Evolutionary conservation across 2,329 filamentous ascomycete species (phyloP).

Genomic region (Aspergillus calidoustus): DNA sequence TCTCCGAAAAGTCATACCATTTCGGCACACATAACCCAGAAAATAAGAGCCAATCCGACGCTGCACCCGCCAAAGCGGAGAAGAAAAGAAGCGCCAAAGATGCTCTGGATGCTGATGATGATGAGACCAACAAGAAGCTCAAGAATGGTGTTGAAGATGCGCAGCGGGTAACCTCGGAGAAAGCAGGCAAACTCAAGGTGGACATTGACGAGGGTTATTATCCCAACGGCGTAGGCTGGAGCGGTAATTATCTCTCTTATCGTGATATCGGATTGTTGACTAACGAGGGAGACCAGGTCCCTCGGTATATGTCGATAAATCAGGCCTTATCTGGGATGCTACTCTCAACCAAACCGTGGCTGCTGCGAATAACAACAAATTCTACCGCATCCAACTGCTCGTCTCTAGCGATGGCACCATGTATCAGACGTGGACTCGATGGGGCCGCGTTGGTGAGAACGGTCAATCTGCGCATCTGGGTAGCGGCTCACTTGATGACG

Average conservation of each 20-base stretch:
- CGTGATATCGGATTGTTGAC: not conserved
- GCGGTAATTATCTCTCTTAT: constrained; percentile 10
- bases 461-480: constrained; percentile 53
- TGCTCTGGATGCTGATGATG: constrained; percentile 26
- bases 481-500: constrained; percentile 41
- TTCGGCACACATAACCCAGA: constrained; percentile 27
- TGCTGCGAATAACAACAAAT: constrained; percentile 77
- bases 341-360: constrained; percentile 79
- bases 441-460: constrained; percentile 72
- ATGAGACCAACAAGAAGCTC: constrained; percentile 37
- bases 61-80: constrained; percentile 36
- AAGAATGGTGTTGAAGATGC: constrained; percentile 44
- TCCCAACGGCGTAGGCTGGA: constrained; percentile 1
- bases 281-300: constrained; percentile 16
- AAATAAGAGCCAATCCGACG: constrained; percentile 18
- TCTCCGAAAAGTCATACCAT: constrained; percentile 46
- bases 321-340: constrained; percentile 75
- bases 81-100: constrained; percentile 34
- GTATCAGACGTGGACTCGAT: constrained; percentile 74
- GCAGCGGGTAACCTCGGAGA: constrained; percentile 50
- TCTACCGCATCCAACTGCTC: constrained; percentile 75
- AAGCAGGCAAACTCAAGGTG: constrained; percentile 45
- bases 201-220: constrained; percentile 51
- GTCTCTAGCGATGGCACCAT: constrained; percentile 20
- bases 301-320: constrained; percentile 67